Evolutionary conservation across 169 alveolate genomes (phyloP).

Genomic region (Babesia ovis): DNA sequence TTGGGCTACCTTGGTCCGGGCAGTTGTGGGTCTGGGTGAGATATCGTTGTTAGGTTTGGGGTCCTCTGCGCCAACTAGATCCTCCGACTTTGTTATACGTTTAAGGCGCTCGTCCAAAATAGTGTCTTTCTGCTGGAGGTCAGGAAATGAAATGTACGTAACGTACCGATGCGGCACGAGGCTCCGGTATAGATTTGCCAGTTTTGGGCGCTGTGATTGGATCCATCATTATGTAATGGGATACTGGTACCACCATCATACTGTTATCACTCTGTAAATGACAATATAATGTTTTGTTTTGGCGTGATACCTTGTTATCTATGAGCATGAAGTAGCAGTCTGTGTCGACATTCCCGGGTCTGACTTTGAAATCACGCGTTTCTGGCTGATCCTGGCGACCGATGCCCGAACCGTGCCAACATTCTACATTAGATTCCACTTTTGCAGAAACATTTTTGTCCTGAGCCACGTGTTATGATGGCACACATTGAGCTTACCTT

Average conservation of each 20-base stretch:
- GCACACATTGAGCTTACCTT: background rate
- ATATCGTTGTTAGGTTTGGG: background rate
- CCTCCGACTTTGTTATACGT: slow-evolving; percentile 30
- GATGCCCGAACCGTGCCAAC: slow-evolving; percentile 8
- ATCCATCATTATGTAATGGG: slow-evolving; percentile 40
- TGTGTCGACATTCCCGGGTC: slow-evolving; percentile 47
- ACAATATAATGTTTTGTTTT: background rate
- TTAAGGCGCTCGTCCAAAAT: slow-evolving; percentile 41
- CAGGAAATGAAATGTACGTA: too few species aligned
- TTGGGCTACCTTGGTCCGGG: background rate
- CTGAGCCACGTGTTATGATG: slow-evolving; percentile 1
- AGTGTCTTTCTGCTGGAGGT: background rate
- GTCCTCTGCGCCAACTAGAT: background rate
- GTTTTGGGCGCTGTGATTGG: slow-evolving; percentile 29
- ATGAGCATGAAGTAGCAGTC: slow-evolving; percentile 65
- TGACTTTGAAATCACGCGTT: slow-evolving; percentile 29
- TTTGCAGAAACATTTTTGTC: slow-evolving; percentile 8
- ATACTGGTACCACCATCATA: slow-evolving; percentile 43
- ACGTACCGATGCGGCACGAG: slow-evolving; percentile 12
- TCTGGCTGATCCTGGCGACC: slow-evolving; percentile 2
- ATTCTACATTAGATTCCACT: slow-evolving; percentile 9
- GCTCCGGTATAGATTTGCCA: background rate
- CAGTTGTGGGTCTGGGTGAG: background rate
- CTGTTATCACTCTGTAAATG: slow-evolving; percentile 19
- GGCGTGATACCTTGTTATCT: slow-evolving; percentile 30